Evolutionary conservation across 2,329 filamentous ascomycete species (phyloP).

Genomic region (Fonsecaea pedrosoi): DNA sequence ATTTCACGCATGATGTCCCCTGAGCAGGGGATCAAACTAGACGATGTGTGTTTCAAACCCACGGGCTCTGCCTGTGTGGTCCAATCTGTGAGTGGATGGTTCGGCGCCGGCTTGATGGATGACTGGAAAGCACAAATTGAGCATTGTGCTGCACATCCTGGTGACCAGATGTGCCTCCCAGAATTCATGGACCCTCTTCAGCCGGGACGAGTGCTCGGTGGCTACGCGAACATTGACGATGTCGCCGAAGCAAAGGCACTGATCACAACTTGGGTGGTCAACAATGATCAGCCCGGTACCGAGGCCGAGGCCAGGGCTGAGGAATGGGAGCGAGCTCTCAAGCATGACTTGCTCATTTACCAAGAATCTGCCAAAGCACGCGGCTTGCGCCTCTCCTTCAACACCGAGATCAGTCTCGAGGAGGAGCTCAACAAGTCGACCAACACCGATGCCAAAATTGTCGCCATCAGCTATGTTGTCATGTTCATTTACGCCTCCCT

Average conservation of each 20-base stretch:
- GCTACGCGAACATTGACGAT: conserved; percentile 68
- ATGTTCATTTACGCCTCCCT: conserved; percentile 98
- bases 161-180: conserved; percentile 75
- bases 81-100: conserved; percentile 91
- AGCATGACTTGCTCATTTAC: conserved; percentile 73
- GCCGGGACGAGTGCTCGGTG: conserved; percentile 83
- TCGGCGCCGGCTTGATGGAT: conserved; percentile 68
- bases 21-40: conserved; percentile 70
- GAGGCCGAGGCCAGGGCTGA: conserved; percentile 74
- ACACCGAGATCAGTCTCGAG: conserved; percentile 91
- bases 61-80: conserved; percentile 88
- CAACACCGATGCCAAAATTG: conserved; percentile 96
- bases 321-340: conserved; percentile 86
- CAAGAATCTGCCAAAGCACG: conserved; percentile 79
- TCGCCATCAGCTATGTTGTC: conserved; percentile 94
- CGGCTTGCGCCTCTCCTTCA: conserved; percentile 89
- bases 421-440: conserved; percentile 97
- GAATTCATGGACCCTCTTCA: conserved; percentile 88
- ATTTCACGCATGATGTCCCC: conserved; percentile 75
- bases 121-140: conserved; percentile 76
- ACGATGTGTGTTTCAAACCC: conserved; percentile 94
- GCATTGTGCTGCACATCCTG: conserved; percentile 78
- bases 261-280: conserved; percentile 93
- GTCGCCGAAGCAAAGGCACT: conserved; percentile 74
- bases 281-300: conserved; percentile 79